Percentiles rank a stretch among this genome's conserved stretches.
These are phyloP conservation scores for Lactifluus rugatus DNA, from an alignment of 768 basidiomycete species.

Conservation along the genomic window DNA sequence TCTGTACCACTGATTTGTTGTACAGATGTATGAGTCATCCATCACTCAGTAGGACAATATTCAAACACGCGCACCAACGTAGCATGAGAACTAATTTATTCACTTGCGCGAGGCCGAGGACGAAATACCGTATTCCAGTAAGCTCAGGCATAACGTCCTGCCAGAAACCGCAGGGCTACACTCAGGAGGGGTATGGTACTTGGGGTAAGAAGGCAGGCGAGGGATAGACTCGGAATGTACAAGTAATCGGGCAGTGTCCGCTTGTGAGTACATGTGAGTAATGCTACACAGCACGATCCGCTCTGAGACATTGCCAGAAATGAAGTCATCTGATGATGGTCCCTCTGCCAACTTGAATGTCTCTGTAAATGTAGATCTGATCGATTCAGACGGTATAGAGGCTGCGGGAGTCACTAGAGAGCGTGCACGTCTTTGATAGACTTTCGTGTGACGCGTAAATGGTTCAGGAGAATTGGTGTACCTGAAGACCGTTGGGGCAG, in stretches of 20 bases:
- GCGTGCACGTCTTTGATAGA: slow-evolving; percentile 1
- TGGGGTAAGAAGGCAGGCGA: slow-evolving; percentile 77
- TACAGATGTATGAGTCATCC: too few species aligned
- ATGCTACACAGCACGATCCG: slow-evolving; percentile 47
- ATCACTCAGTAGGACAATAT: too few species aligned
- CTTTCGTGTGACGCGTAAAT: slow-evolving; percentile 11
- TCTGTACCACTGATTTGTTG: too few species aligned
- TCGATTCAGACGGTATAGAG: slow-evolving; percentile 36
- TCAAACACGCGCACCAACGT: too few species aligned
- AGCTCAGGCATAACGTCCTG: too few species aligned
- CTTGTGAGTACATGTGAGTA: neutral
- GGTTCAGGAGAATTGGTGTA: slow-evolving; percentile 8
- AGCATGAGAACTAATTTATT: too few species aligned
- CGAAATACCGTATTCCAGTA: too few species aligned
- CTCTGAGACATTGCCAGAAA: slow-evolving; percentile 47
- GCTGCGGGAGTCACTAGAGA: slow-evolving; percentile 28
- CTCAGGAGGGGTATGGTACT: slow-evolving; percentile 89
- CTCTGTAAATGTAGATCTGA: slow-evolving; percentile 39
- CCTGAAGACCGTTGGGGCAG: neutral
- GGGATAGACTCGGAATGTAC: slow-evolving; percentile 48
- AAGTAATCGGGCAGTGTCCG: neutral
- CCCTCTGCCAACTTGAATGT: slow-evolving; percentile 53
- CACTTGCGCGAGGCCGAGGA: too few species aligned
- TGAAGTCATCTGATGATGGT: slow-evolving; percentile 73
- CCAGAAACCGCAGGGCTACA: too few species aligned